Evolutionary conservation across 2,329 filamentous ascomycete genomes (phyloP).

Genomic region (Microsporum ferrugineum): DNA sequence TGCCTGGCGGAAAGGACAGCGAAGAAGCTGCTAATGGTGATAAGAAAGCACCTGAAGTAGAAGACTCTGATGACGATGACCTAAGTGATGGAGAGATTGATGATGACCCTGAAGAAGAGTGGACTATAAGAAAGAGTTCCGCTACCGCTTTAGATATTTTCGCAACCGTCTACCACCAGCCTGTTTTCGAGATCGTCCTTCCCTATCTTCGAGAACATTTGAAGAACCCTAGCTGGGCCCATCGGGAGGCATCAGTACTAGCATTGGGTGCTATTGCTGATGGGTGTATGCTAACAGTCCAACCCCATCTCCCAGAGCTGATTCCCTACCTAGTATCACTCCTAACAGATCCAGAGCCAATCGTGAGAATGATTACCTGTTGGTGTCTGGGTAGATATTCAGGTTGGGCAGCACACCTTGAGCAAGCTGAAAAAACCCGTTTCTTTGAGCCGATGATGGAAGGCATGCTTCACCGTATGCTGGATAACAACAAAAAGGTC

Average conservation of each 20-base stretch:
- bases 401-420: conserved; percentile 73
- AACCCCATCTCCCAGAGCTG: conserved; percentile 79
- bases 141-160: conserved; percentile 91
- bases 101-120: conserved; percentile 71
- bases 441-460: conserved; percentile 97
- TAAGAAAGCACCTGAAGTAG: conserved; percentile 40
- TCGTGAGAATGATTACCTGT: conserved; percentile 93
- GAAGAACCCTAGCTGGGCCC: conserved; percentile 77
- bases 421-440: conserved; percentile 54
- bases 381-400: conserved; percentile 95
- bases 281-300: conserved; percentile 81
- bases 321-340: conserved; percentile 82
- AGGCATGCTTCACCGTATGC: conserved; percentile 83
- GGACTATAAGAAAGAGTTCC: conserved; percentile 95
- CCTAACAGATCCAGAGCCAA: conserved; percentile 71
- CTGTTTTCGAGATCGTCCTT: conserved; percentile 82
- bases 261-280: conserved; percentile 91
- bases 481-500: conserved; percentile 94
- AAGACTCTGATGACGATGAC: conserved; percentile 57
- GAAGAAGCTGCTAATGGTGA: conserved; percentile 31
- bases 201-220: conserved; percentile 87
- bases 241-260: conserved; percentile 85
- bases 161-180: conserved; percentile 74
- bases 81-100: conserved; percentile 78
- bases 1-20: conserved; percentile 40